Percentiles rank a stretch among this genome's conserved stretches.
Evolutionary conservation across 371 early-diverging fungal genomes (phyloP).

Genomic region (Saksenaea vasiformis): DNA sequence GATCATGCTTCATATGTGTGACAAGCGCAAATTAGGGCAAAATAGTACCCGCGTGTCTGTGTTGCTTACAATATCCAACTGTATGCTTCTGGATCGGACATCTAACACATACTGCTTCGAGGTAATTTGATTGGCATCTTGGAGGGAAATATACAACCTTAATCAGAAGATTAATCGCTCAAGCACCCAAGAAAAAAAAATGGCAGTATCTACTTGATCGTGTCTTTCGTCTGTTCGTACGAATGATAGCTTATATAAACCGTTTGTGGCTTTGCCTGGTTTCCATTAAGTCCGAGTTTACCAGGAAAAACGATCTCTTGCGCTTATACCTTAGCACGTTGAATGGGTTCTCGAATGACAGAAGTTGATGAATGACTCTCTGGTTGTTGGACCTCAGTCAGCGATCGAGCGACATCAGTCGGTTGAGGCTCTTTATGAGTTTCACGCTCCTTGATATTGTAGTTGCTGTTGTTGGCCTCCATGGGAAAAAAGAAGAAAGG

Average conservation of each 20-base stretch:
- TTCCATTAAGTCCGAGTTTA: neutral
- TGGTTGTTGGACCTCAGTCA: neutral
- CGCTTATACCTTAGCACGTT: neutral
- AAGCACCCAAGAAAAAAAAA: neutral
- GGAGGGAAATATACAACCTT: slow-evolving; percentile 23
- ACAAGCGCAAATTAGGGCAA: neutral
- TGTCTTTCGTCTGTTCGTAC: slow-evolving; percentile 21
- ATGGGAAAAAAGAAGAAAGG: neutral
- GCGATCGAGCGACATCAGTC: neutral
- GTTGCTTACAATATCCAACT: slow-evolving; percentile 23
- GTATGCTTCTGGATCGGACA: slow-evolving; percentile 19
- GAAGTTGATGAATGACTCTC: neutral
- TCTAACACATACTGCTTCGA: slow-evolving; percentile 20
- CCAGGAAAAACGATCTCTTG: neutral
- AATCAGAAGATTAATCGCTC: neutral
- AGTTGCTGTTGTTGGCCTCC: neutral
- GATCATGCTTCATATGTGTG: slow-evolving; percentile 15
- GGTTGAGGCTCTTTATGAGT: neutral
- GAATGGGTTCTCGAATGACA: neutral
- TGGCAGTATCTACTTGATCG: slow-evolving; percentile 15
- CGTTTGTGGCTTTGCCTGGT: slow-evolving; percentile 25
- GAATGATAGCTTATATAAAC: slow-evolving; percentile 25
- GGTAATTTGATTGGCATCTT: slow-evolving; percentile 14
- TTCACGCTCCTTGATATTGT: neutral
- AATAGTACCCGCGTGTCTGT: neutral